Evolutionary conservation across 1,284 basidiomycete genomes (phyloP), one percentile per base, ranked within the genome.

Genomic region (Lentinula novae-zelandiae): DNA sequence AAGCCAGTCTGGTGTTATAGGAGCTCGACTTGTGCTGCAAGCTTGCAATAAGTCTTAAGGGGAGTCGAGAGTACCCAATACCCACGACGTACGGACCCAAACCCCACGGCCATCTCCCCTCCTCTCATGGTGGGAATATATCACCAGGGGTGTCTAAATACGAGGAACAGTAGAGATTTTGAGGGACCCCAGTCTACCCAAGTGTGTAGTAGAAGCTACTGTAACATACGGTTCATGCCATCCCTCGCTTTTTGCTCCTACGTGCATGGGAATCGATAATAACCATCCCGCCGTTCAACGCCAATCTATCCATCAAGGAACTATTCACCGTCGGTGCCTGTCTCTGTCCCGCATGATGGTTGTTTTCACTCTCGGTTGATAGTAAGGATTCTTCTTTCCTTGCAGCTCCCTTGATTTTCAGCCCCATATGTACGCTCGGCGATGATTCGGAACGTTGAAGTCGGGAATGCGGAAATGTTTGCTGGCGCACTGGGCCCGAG

Each of bases 401-500:
- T 34, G 54, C 55, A 57, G 55, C 55, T 42, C 55, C 55, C 5
- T 46, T 82, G 62, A 74, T 57, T 49, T 9, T 33, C 42, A 46
- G 33, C 17, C 20, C 10, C 7, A 15, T 38, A 38, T 8, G 20
- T n/a, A 10, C 48, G n/a, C 22, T 48, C 17, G 17, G 44, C 49
- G 33, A 33, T 20, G 34, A 20, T 31, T 17, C 17, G 15, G 33
- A 38, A 20, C 31, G 31, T 20, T 53, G 34, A 53, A 33, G 27
- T 69, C 8, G 73, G n/a, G 40, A 31, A 17, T 55, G 64, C 52
- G 22, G 33, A 36, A 13, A 10, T 51, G 49, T 15, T 8, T 31
- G 27, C 49, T 50, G 57, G 61, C 67, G 63, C 69, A 70, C 70
- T 73, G 71, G 63, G 68, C 66, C 67, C 7, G 60, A 64, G 40